Evolutionary conservation across 2,329 filamentous ascomycete genomes (phyloP).

Genomic region (Triangularia setosa): DNA sequence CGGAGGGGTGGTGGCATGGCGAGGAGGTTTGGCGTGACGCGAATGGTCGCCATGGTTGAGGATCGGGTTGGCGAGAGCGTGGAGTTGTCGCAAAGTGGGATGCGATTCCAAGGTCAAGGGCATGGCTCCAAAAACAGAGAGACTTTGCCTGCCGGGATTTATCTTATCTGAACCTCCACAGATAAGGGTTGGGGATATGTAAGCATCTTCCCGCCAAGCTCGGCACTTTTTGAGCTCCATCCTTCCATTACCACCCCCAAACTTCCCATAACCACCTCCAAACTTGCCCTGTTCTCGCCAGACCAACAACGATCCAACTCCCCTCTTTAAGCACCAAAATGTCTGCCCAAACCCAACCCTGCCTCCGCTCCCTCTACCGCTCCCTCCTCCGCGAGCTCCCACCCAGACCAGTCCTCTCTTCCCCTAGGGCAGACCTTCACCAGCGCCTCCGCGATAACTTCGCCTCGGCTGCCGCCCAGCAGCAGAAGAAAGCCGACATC

Average conservation of each 20-base stretch:
- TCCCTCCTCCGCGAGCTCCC: slow-evolving; percentile 20
- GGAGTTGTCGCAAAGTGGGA: background rate
- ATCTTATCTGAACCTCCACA: background rate
- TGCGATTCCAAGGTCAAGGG: background rate
- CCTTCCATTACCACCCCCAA: slow-evolving; percentile 76
- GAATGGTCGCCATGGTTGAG: background rate
- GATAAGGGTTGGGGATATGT: slow-evolving; percentile 10
- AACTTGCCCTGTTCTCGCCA: slow-evolving; percentile 56
- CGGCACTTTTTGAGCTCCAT: slow-evolving; percentile 23
- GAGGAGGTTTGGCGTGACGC: background rate
- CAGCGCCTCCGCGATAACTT: background rate
- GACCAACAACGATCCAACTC: slow-evolving; percentile 45
- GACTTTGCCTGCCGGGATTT: background rate
- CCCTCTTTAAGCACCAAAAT: slow-evolving; percentile 61
- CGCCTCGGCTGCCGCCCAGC: slow-evolving; percentile 20
- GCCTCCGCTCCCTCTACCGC: slow-evolving; percentile 29
- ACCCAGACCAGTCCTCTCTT: slow-evolving; percentile 4
- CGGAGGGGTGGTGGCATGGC: background rate
- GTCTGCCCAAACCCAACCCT: background rate
- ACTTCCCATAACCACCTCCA: slow-evolving; percentile 45
- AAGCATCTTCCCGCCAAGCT: background rate
- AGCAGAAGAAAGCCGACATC: slow-evolving; percentile 14
- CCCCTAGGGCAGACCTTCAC: slow-evolving; percentile 7
- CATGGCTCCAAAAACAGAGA: background rate
- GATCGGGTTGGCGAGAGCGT: background rate